A percentile compares a stretch with the other conserved stretches of the same genome.
Conservation (phyloP, 2,329 filamentous ascomycete species). For the Fusarium anguioides region DNA sequence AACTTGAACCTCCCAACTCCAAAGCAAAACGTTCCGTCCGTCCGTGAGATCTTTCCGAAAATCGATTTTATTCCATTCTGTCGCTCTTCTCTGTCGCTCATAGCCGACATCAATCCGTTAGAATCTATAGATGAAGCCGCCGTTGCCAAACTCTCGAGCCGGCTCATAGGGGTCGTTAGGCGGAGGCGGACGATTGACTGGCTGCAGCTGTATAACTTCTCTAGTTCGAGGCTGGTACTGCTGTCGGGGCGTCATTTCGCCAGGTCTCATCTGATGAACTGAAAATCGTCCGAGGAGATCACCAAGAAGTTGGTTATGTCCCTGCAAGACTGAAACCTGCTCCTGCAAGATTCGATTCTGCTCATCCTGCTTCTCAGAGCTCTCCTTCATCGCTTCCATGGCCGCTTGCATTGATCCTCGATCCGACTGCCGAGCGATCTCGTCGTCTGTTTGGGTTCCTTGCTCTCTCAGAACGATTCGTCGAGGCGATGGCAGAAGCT, state of each 20-base stretch:
- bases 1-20: neutral
- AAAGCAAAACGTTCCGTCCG: neutral
- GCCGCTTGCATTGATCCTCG: neutral
- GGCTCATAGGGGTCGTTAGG: neutral
- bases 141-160: neutral
- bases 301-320: neutral
- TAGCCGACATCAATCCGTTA: neutral
- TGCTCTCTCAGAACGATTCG: neutral
- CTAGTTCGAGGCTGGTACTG: neutral
- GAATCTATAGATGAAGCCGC: neutral
- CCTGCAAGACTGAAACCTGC: neutral
- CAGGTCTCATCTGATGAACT: neutral
- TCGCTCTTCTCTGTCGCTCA: too few species aligned
- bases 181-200: neutral
- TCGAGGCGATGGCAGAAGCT: neutral
- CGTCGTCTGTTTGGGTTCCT: slow-evolving; percentile 11
- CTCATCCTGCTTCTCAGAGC: neutral
- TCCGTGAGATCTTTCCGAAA: neutral
- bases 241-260: neutral
- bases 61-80: neutral
- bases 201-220: neutral
- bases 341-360: neutral
- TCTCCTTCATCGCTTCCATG: neutral
- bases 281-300: neutral
- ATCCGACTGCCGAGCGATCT: neutral